Percentiles rank a stretch among this genome's conserved stretches.
These are phyloP conservation scores for Arctium lappa DNA, from an alignment of 129 eudicot genomes.

Conservation along the genomic window DNA sequence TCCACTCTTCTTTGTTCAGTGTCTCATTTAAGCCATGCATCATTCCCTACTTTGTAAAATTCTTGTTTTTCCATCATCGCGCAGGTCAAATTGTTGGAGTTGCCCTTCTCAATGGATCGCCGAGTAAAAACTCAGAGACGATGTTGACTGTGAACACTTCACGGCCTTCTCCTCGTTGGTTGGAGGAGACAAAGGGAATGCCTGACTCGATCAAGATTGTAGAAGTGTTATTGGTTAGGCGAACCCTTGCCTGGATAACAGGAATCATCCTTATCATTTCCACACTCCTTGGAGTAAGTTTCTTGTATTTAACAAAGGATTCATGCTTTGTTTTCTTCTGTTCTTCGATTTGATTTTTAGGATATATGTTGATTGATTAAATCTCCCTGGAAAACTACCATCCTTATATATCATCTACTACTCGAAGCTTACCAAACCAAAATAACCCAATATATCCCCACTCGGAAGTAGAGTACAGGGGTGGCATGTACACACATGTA, in stretches of 20 bases:
- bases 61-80: neutral
- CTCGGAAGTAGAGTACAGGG: too few relatives aligned
- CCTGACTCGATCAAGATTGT: slow-evolving; percentile 21
- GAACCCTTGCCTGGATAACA: slow-evolving; percentile 68
- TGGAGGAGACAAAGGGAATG: slow-evolving; percentile 40
- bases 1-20: neutral
- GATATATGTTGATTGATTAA: neutral
- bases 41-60: neutral
- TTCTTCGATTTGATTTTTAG: neutral
- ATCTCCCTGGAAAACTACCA: neutral
- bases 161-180: slow-evolving; percentile 42
- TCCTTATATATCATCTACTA: neutral
- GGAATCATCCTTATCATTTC: slow-evolving; percentile 69
- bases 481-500: too few relatives aligned
- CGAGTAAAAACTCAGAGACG: slow-evolving; percentile 22
- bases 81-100: slow-evolving; percentile 77
- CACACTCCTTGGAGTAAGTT: slow-evolving; percentile 71
- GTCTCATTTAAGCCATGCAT: neutral
- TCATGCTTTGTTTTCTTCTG: neutral
- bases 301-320: neutral
- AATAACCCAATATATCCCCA: too few relatives aligned
- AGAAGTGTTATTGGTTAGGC: slow-evolving; percentile 57
- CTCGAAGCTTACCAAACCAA: too few relatives aligned
- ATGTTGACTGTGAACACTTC: slow-evolving; percentile 44
- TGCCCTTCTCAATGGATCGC: slow-evolving; percentile 26